Evolutionary conservation across 176 grass and related monocot species (phyloP).

Genomic region (Thalia dealbata): DNA sequence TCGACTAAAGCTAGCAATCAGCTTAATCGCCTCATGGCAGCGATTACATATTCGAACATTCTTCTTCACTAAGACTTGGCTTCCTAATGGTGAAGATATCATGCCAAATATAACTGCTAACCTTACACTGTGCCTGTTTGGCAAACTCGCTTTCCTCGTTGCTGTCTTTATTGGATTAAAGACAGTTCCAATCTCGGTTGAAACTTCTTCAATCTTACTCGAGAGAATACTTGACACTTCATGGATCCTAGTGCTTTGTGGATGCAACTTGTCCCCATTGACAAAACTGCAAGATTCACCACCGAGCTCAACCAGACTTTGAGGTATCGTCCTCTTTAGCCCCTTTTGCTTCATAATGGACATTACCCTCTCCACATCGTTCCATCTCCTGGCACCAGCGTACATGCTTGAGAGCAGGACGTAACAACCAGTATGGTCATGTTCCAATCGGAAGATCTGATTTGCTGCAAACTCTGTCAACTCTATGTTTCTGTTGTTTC

Average conservation of each 20-base stretch:
- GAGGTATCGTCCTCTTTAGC: conserved; percentile 35
- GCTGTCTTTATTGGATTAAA: conserved; percentile 11
- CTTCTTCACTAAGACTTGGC: conserved; percentile 71
- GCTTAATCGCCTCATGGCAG: conserved; percentile 74
- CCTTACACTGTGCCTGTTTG: conserved; percentile 66
- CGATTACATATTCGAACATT: conserved; percentile 61
- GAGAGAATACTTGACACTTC: conserved; percentile 52
- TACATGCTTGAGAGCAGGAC: conserved; percentile 65
- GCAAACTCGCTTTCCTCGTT: conserved; percentile 22
- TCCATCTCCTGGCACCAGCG: conserved; percentile 53
- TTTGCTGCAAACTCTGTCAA: conserved; percentile 67
- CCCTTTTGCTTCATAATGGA: conserved; percentile 63
- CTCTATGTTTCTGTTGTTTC: conserved; percentile 69
- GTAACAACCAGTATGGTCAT: conserved; percentile 86
- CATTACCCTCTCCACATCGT: conserved; percentile 48
- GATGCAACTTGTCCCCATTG: conserved; percentile 48
- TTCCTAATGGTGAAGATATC: conserved; percentile 53
- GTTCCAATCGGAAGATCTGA: conserved; percentile 53
- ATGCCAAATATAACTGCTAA: conserved; percentile 59
- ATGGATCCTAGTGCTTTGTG: conserved; percentile 35
- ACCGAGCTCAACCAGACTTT: conserved; percentile 53
- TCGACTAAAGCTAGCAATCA: conserved; percentile 37
- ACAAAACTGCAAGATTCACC: conserved; percentile 42
- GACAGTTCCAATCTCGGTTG: conserved; percentile 2
- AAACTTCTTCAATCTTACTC: conserved; percentile 42